Percentiles rank a stretch among this genome's conserved stretches.
Conservation (phyloP, 768 basidiomycete species). For the Brasilioporus rufonigricans region DNA sequence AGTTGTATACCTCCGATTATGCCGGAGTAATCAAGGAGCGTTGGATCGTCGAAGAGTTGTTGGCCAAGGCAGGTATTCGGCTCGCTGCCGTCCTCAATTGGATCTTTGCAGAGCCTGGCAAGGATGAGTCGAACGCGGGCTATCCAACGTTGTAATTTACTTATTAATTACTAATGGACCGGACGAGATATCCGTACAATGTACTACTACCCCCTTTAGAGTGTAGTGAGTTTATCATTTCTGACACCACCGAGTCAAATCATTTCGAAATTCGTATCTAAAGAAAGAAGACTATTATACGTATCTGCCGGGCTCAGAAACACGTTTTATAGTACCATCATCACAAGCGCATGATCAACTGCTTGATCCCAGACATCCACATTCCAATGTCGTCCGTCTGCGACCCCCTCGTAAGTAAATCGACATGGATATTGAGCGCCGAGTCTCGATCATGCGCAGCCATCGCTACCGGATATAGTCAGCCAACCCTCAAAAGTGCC, state of each 20-base stretch:
- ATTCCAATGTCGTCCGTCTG: constrained; percentile 80
- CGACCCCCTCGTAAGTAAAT: constrained; percentile 76
- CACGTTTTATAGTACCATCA: background rate
- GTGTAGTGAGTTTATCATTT: background rate
- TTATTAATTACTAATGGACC: background rate
- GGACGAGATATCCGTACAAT: background rate
- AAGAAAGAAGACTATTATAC: background rate
- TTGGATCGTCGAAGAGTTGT: constrained; percentile 75
- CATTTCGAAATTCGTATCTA: background rate
- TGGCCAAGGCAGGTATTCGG: constrained; percentile 81
- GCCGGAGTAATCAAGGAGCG: constrained; percentile 61
- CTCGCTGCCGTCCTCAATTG: constrained; percentile 83
- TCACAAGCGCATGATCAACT: constrained; percentile 72
- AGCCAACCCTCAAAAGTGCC: background rate
- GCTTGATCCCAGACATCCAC: constrained; percentile 90
- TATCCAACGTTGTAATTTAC: constrained; percentile 4
- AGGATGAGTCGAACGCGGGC: background rate
- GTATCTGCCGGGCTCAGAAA: background rate
- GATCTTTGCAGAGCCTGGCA: constrained; percentile 43
- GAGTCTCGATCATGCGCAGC: constrained; percentile 70
- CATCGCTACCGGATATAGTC: constrained; percentile 57
- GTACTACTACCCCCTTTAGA: background rate
- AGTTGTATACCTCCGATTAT: constrained; percentile 83
- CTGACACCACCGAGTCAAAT: background rate
- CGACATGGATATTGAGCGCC: constrained; percentile 82